Base-by-base conservation (phyloP, 2,329 filamentous ascomycete genomes). In the Cordyceps farinosa region DNA sequence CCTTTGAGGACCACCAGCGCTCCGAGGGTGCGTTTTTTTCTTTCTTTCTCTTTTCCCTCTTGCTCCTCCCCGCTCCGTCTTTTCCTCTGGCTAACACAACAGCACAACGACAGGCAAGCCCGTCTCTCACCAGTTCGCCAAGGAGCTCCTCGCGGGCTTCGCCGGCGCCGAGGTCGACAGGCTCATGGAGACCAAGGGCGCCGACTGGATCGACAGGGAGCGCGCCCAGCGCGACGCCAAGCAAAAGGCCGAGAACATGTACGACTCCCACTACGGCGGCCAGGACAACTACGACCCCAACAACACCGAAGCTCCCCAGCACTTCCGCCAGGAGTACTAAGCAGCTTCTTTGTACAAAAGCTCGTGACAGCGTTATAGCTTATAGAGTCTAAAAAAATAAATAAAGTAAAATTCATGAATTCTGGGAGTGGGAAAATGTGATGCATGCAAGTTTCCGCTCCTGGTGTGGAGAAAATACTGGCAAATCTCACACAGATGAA, bases 101-200 rank as follows among this genome's bases (percentile, higher is more conserved):
- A 22, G 22, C 22, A 11, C 27, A 27, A 17, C 22, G 13, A 57
- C 27, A 30, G 45, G 53, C 22, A 57, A 92, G 80, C 74, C 83
- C 7, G 87, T 93, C 69, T 84, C 81, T 67, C 90, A 94, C 79
- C 78, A 78, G 48, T 89, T 91, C 71, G 91, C 91, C 73, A 94
- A 94, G 80, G 90, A 93, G 78, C 74, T 90, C 51, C 76, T 94
- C 38, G 89, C 84, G 17, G 90, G 87, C 64, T 80, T 93, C 62
- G 90, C 88, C 34, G 90, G 85, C 54, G 89, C 84, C 66, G 89
- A 92, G 77, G 83, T 91, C 71, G 90, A 94, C 80, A 89, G 87
- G 77, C 82, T 93, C 38, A 82, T 84, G 69, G 90, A 90, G 81
- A 87, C 84, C 69, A 88, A 88, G 80, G 87, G 87, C n/a, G 74